Percentiles rank a stretch among this genome's conserved stretches.
These are phyloP conservation scores for Viola odorata DNA, from an alignment of 345 rosid genomes.

Conservation along the genomic window DNA sequence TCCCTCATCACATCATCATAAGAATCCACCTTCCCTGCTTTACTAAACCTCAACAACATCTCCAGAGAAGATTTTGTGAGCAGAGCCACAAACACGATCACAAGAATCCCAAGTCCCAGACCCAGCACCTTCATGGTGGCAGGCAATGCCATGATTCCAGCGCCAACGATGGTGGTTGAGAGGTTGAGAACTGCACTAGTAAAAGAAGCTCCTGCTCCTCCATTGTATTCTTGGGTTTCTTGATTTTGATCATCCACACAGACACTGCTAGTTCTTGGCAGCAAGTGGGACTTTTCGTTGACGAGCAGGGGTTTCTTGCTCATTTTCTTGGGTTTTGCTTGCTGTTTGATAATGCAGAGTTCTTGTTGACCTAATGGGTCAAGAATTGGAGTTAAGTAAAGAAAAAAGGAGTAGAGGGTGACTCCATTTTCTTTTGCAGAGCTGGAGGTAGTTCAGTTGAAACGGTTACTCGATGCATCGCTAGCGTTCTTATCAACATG, in stretches of 20 bases:
- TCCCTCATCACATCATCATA: conserved; percentile 73
- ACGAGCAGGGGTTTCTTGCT: not conserved
- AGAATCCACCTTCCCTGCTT: conserved; percentile 45
- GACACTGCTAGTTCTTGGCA: conserved; percentile 6
- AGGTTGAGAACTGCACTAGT: no score
- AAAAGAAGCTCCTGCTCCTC: no score
- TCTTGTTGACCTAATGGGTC: not conserved
- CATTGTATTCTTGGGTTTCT: no score
- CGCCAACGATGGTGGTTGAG: conserved; percentile 37
- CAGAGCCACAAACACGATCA: conserved; percentile 64
- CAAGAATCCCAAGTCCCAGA: conserved; percentile 49
- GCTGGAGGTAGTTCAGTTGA: not conserved
- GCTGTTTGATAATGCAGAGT: no score
- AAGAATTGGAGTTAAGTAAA: no score
- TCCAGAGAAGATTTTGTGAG: conserved; percentile 60
- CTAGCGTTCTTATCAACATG: conserved; percentile 10
- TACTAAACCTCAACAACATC: conserved; percentile 66
- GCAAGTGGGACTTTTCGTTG: conserved; percentile 30
- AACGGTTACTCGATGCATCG: not conserved
- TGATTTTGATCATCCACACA: no score
- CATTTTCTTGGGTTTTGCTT: no score
- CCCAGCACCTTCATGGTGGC: conserved; percentile 85
- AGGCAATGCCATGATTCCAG: conserved; percentile 94
- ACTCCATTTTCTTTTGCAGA: no score
- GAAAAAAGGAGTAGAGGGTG: no score